phyloP scores from a whole-genome alignment of 345 rosid species.

The Gossypium arboreum region DNA sequence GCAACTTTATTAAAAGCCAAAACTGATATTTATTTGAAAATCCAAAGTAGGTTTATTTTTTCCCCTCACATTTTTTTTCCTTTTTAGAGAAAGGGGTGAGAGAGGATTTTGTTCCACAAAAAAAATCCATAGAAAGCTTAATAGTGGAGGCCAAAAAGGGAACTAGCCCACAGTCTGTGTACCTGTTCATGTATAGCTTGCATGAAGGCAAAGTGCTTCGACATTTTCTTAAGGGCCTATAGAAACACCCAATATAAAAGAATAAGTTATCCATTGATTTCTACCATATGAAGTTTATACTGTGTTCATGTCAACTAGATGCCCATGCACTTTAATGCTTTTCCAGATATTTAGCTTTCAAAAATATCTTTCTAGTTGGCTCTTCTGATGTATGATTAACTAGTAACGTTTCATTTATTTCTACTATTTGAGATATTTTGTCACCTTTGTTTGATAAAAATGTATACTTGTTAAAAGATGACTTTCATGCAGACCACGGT shows the following conservation, averaged over 20 bases:
- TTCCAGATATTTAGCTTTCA: background rate
- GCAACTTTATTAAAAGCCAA: background rate
- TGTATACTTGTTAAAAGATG: too few species aligned
- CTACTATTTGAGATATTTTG: background rate
- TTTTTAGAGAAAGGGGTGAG: too few species aligned
- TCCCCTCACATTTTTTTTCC: too few species aligned
- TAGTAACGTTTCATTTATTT: background rate
- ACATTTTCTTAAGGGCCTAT: conserved; percentile 68
- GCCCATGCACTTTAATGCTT: background rate
- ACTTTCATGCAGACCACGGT: too few species aligned
- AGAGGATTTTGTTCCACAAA: background rate
- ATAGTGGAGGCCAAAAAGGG: background rate
- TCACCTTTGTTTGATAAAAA: background rate
- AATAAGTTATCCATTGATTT: background rate
- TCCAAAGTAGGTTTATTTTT: background rate
- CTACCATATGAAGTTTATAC: background rate
- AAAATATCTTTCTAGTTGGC: background rate
- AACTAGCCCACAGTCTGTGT: background rate
- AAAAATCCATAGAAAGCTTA: background rate
- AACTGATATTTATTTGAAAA: background rate
- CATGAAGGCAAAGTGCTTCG: conserved; percentile 68
- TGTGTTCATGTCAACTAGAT: background rate
- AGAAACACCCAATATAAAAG: conserved; percentile 21
- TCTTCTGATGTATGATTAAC: background rate
- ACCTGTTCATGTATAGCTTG: conserved; percentile 74